Evolutionary conservation across 2,329 filamentous ascomycete species (phyloP), one percentile per base, ranked within the genome.

Genomic region (Celoporthe dispersa): DNA sequence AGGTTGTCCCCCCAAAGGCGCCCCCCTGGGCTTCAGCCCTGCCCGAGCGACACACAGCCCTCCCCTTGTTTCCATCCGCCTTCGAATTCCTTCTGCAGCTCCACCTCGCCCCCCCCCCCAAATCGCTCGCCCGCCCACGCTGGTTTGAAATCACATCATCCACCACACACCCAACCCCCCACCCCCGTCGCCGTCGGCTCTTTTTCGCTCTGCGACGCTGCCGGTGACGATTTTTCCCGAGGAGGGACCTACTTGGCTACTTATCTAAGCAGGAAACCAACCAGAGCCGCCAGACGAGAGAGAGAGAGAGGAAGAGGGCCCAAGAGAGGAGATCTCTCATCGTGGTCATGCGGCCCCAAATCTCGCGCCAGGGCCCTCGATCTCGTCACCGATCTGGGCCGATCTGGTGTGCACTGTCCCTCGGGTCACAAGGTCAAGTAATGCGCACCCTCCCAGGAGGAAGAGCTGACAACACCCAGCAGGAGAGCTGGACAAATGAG

Each of bases 31-130:
- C 53, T 33, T 66, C 33, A 44, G 53, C 64, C 51, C 55, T 66
- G 62, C 39, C 62, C 37, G 39, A 51, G 39, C 39, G 41, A 64
- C 41, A 51, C 62, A 35, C 39, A 48, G 48, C 19, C 41, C 39
- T 37, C 35, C 60, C 60, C 60, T 63, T 66, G 64, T 59, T 66
- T 66, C 64, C 53, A 66, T 66, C 33, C 25, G 28, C 64, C 51
- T 66, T 66, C 64, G 41, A 59, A 57, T 59, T 44, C 51, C 51
- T 44, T 66, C 64, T 59, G 64, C 39, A 64, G 62, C 41, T 51
- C 62, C 62, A 64, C 62, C 25, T 44, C 37, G 59, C 35, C 37
- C 16, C 25, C 28, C 19, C 2, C 39, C 39, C 39, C 12, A 41
- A 37, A 37, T 16, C 39, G 39, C 39, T 12, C 39, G 39, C 39